These are phyloP conservation scores for Uncinocarpus reesii DNA, from an alignment of 2,329 filamentous ascomycete genomes.

Conservation along the genomic window DNA sequence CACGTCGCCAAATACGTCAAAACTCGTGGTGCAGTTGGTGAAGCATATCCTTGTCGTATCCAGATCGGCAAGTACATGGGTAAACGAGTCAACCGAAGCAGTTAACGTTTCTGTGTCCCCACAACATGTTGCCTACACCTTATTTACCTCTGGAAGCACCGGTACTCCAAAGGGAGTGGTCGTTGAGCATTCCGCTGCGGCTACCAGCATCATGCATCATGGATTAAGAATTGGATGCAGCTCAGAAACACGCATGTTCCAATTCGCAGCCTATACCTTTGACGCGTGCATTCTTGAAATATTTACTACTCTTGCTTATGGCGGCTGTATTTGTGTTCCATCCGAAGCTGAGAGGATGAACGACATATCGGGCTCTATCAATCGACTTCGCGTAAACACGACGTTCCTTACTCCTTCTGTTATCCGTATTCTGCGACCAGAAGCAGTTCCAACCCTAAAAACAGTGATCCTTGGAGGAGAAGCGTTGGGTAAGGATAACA, in stretches of 20 bases:
- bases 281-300: conserved; percentile 31
- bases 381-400: conserved; percentile 39
- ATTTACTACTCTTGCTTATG: conserved; percentile 26
- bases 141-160: conserved; percentile 13
- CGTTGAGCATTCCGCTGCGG: conserved; percentile 44
- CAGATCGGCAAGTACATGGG: no score
- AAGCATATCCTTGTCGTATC: no score
- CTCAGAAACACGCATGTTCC: conserved; percentile 20
- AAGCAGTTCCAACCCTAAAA: conserved; percentile 29
- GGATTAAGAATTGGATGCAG: conserved; percentile 30
- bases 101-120: not conserved
- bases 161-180: conserved; percentile 43
- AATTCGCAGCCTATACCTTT: conserved; percentile 37
- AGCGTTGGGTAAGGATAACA: conserved; percentile 22
- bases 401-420: conserved; percentile 48
- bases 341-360: conserved; percentile 35
- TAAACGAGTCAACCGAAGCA: not conserved
- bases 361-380: conserved; percentile 38
- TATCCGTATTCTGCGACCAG: conserved; percentile 32
- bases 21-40: not conserved
- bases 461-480: conserved; percentile 30
- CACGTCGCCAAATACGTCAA: not conserved
- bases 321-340: conserved; percentile 37
- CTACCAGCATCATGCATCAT: conserved; percentile 27
- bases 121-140: not conserved